Conservation (phyloP, 768 basidiomycete species). For the Daedalea quercina region DNA sequence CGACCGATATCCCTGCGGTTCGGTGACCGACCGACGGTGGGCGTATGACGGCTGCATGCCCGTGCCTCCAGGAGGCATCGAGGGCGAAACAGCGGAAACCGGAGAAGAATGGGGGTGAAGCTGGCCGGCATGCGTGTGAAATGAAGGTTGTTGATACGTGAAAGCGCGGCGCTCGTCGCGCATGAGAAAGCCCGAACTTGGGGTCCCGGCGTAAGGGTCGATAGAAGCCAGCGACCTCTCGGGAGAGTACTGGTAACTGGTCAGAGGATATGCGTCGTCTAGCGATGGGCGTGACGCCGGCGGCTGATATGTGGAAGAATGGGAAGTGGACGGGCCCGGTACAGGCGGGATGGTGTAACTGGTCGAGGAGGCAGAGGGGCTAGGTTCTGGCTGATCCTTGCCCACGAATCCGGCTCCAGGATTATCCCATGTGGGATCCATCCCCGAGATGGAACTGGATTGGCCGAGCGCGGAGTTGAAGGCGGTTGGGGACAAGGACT, state of each 20-base stretch:
- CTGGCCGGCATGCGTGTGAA: slow-evolving; percentile 19
- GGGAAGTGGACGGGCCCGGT: slow-evolving; percentile 26
- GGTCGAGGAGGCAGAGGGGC: slow-evolving; percentile 27
- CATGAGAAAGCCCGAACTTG: slow-evolving; percentile 11
- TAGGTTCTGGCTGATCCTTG: slow-evolving; percentile 12
- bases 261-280: slow-evolving; percentile 17
- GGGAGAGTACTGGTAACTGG: slow-evolving; percentile 39
- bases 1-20: slow-evolving; percentile 45
- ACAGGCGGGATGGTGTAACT: slow-evolving; percentile 29
- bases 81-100: slow-evolving; percentile 20
- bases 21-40: slow-evolving; percentile 52
- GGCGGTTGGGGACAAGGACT: slow-evolving; percentile 58
- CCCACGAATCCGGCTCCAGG: slow-evolving; percentile 14
- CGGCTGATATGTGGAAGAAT: slow-evolving; percentile 5
- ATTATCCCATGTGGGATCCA: slow-evolving; percentile 16
- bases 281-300: background rate
- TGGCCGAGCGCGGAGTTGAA: slow-evolving; percentile 20
- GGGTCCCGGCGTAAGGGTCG: background rate
- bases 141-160: slow-evolving; percentile 46
- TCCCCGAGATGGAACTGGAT: slow-evolving; percentile 4
- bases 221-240: slow-evolving; percentile 39
- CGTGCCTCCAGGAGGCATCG: slow-evolving; percentile 25
- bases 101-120: slow-evolving; percentile 10
- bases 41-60: slow-evolving; percentile 41
- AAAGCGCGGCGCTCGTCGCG: slow-evolving; percentile 48